A percentile compares a stretch with the other conserved stretches of the same genome.
Evolutionary conservation across 192 early-diverging fungal genomes (phyloP).

Genomic region (Funneliformis geosporum): DNA sequence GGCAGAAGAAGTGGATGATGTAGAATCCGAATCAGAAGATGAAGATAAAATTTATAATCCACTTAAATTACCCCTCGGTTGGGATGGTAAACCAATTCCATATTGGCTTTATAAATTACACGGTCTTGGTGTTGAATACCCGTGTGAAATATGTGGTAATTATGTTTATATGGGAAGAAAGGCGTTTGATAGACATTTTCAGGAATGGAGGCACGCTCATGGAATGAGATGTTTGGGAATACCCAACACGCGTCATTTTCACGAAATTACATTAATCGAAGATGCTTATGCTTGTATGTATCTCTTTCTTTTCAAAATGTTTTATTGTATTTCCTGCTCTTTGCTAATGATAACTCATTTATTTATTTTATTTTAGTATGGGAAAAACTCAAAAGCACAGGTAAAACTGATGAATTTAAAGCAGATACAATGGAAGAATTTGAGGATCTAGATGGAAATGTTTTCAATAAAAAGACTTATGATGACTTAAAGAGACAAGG

Average conservation of each 20-base stretch:
- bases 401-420: slow-evolving; percentile 67
- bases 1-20: slow-evolving; percentile 68
- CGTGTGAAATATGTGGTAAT: slow-evolving; percentile 97
- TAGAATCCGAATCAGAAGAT: slow-evolving; percentile 67
- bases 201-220: slow-evolving; percentile 93
- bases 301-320: neutral
- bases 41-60: slow-evolving; percentile 97
- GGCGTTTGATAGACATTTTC: slow-evolving; percentile 94
- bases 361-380: slow-evolving; percentile 56
- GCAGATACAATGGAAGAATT: slow-evolving; percentile 89
- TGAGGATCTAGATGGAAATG: slow-evolving; percentile 81
- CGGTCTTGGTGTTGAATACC: slow-evolving; percentile 90
- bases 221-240: slow-evolving; percentile 93
- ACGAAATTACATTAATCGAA: slow-evolving; percentile 86
- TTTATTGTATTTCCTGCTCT: neutral
- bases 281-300: slow-evolving; percentile 85
- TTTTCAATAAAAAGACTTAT: slow-evolving; percentile 86
- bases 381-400: slow-evolving; percentile 76
- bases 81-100: slow-evolving; percentile 99
- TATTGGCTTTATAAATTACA: slow-evolving; percentile 99
- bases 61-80: slow-evolving; percentile 91
- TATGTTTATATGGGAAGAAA: slow-evolving; percentile 94
- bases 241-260: slow-evolving; percentile 87
- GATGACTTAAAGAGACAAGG: slow-evolving; percentile 84
- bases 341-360: neutral